Evolutionary conservation across 2,329 filamentous ascomycete genomes (phyloP), one percentile per base, ranked within the genome.

Genomic region (Xylariaceae sp.): DNA sequence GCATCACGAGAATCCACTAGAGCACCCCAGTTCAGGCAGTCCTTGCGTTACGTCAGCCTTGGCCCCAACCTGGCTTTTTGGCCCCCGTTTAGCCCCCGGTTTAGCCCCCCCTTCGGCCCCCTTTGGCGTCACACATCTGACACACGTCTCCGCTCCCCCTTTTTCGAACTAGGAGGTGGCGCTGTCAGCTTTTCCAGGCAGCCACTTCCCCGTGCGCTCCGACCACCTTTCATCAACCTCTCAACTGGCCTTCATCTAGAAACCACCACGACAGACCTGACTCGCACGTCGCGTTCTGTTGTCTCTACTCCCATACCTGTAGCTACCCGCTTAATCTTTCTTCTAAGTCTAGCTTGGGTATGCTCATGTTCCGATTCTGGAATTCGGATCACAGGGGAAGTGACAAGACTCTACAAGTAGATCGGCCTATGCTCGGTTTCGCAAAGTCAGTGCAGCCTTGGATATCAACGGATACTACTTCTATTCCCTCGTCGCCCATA

Each of bases 361-460:
- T 78, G 75, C 78, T 78, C 75, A 87, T 87, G 84, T 86, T 87
- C 75, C 79, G 82, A 66, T 83, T 86, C 70, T 87, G 83, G 82
- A 76, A 78, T 69, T 79, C 81, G 67, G 84, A 86, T 68, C 75
- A 80, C 63, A 79, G 79, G 79, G 81, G 79, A 79, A 81, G 78
- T 76, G 82, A 86, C 55, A 79, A 78, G 73, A 73, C 76, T 63
- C 70, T 78, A 68, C 74, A 78, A 65, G 71, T 73, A 64, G 74
- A 75, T 60, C 70, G 75, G 64, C 75, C 76, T 62, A 79, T 76
- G 68, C 68, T 72, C 56, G 65, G 71, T 60, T 71, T 70, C 61
- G 64, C 65, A 51, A 71, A 70, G 64, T 68, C 73, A 65, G 60
- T 69, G 37, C 67, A 74, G 66, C 57, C 68, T 64, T 68, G 71